A percentile compares a stretch with the other conserved stretches of the same genome.
Evolutionary conservation across 1,284 basidiomycete genomes (phyloP).

Genomic region (Cryptococcus neoformans): DNA sequence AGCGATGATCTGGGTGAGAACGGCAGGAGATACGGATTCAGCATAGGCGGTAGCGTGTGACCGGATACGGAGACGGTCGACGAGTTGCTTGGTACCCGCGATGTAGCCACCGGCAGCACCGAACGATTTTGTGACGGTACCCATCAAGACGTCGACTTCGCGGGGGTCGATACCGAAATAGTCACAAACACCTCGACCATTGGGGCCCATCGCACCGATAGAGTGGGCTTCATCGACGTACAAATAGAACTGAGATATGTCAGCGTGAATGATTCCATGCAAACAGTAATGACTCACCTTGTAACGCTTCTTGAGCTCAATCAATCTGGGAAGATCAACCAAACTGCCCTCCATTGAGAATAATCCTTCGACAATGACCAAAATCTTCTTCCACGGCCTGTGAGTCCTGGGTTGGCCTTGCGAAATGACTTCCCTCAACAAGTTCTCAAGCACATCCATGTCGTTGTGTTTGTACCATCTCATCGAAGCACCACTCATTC

Average conservation of each 20-base stretch:
- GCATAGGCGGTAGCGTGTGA: constrained; percentile 86
- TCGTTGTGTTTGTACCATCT: constrained; percentile 98
- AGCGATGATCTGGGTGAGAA: constrained; percentile 85
- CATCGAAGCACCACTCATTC: constrained; percentile 84
- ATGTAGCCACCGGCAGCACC: constrained; percentile 97
- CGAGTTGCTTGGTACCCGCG: constrained; percentile 72
- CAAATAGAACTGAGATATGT: constrained; percentile 74
- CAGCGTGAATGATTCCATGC: background rate
- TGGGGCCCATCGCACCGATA: constrained; percentile 89
- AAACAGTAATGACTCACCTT: constrained; percentile 61
- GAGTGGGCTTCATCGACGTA: constrained; percentile 98
- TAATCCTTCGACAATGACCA: constrained; percentile 91
- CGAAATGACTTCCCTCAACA: constrained; percentile 88
- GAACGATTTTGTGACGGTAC: constrained; percentile 98
- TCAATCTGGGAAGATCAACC: constrained; percentile 74
- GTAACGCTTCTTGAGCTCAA: constrained; percentile 92
- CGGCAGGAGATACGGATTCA: constrained; percentile 86
- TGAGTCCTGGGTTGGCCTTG: constrained; percentile 98
- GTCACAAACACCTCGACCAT: constrained; percentile 91
- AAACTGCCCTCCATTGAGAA: constrained; percentile 99
- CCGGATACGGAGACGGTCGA: constrained; percentile 75
- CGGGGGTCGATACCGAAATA: constrained; percentile 87
- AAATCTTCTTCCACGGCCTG: constrained; percentile 97
- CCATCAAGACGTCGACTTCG: constrained; percentile 92
- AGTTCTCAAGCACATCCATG: constrained; percentile 74